Evolutionary conservation across 2,329 filamentous ascomycete species (phyloP), one percentile per base, ranked within the genome.

Genomic region (Sordariomycetes sp.): DNA sequence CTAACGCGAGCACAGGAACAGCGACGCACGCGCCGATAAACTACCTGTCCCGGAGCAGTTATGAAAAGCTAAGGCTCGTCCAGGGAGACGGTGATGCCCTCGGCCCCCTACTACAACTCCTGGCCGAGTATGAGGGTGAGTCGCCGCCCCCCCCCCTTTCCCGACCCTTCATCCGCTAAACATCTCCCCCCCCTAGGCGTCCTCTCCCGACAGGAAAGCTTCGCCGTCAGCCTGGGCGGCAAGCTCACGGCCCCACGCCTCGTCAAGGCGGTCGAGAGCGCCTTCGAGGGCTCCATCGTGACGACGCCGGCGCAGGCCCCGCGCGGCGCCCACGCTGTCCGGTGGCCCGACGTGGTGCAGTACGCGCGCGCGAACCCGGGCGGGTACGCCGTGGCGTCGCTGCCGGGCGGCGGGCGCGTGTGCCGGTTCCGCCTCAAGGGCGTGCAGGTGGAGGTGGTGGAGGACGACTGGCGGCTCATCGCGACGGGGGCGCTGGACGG

Each of bases 401-500:
- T 81, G 61, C 78, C 82, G 52, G 86, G 89, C 63, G 87, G 88
- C 22, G 74, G 81, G 57, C 81, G 87, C 53, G 84, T 87, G 57
- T 95, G 90, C 67, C 88, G 90, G 62, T 94, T 96, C 70, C 84
- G 86, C 66, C 85, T 90, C 62, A 91, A 91, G 67, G 88, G 91
- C 61, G 81, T 86, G 63, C 82, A 88, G 54, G 87, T 95, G 10
- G 89, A 96, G 72, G 93, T 96, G 61, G 85, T 84, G 20, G 90
- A 95, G 69, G 90, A 95, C 68, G 90, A 96, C 68, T 96, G 87
- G 78, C 81, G 91, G 50, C 75, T 96, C 63, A 92, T 96, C 63
- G 84, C 85, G 58, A 92, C 88, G 46, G 90, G 90, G 32, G 88
- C 89, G 63, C 82, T 92, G 12, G 89, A 95, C 70, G 86, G 90